These are phyloP conservation scores for Aspergillus awamori DNA, from an alignment of 2,329 filamentous ascomycete species.

Conservation along the genomic window DNA sequence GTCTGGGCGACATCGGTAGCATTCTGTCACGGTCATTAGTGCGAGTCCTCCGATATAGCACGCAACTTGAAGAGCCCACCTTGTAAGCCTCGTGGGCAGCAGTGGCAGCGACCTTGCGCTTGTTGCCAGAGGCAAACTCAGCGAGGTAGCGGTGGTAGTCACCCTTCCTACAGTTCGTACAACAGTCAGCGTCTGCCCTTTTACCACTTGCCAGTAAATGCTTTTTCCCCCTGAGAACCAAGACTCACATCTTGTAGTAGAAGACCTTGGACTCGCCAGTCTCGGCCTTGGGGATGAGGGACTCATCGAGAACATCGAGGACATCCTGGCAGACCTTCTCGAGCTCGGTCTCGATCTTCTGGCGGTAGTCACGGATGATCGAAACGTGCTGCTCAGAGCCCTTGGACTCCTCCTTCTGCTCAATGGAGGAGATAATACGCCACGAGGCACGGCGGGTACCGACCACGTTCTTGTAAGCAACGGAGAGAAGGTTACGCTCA, in stretches of 20 bases:
- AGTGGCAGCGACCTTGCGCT: slow-evolving; percentile 92
- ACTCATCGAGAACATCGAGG: slow-evolving; percentile 89
- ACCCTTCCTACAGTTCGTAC: slow-evolving; percentile 80
- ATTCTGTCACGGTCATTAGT: slow-evolving; percentile 59
- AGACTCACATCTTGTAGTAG: slow-evolving; percentile 98
- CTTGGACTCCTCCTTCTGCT: slow-evolving; percentile 99
- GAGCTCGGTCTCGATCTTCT: slow-evolving; percentile 97
- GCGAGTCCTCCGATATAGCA: not conserved
- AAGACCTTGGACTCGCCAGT: slow-evolving; percentile 99
- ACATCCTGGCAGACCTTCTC: slow-evolving; percentile 99
- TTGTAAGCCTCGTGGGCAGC: slow-evolving; percentile 98
- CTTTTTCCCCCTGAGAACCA: not conserved
- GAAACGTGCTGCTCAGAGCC: slow-evolving; percentile 91
- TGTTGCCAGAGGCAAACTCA: slow-evolving; percentile 92
- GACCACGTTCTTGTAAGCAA: slow-evolving; percentile 99
- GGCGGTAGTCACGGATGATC: slow-evolving; percentile 94
- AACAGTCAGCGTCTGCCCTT: slow-evolving; percentile 75
- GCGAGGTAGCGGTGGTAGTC: slow-evolving; percentile 99
- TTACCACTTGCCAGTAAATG: slow-evolving; percentile 47
- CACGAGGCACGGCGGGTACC: slow-evolving; percentile 97
- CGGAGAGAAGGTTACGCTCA: slow-evolving; percentile 89
- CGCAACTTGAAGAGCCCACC: slow-evolving; percentile 56
- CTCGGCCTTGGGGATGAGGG: slow-evolving; percentile 92
- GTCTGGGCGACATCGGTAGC: slow-evolving; percentile 98
- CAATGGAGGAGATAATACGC: slow-evolving; percentile 99